Base-by-base conservation (phyloP, 208 protist genomes). In the Acanthamoeba culbertsoni region DNA sequence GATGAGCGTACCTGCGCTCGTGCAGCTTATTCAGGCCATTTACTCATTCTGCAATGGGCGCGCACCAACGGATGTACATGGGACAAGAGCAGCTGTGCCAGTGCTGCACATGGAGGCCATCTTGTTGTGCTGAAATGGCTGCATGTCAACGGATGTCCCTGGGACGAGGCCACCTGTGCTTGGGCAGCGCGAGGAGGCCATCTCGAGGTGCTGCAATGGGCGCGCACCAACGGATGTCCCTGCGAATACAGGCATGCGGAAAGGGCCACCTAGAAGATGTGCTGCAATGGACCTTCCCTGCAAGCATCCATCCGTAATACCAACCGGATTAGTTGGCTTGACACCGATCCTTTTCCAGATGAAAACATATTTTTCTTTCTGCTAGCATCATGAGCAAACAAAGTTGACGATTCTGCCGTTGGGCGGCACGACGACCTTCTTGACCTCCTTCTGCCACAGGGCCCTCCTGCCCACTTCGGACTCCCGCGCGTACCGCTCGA, bases 361-460 rank as follows among this genome's bases (percentile, higher is more conserved):
- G 16, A 23, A n/a, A n/a, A 16, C 23, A n/a, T 62, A n/a, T 62
- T 62, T 23, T 62, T 62, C 53, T 62, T 62, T 62, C 23, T 62
- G 53, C 23, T 62, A n/a, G 16, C 53, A n/a, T n/a, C n/a, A 4
- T 3, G 65, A n/a, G 57, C 57, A 65, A 12, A 89, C 79, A 89
- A 89, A 89, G 79, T 89, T 89, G 79, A 89, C 40, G 28, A 89
- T 40, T 5, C n/a, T 35, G 45, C 79, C 53, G 28, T 65, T 65
- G 79, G 51, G 18, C 51, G 79, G 79, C 7, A 89, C 45, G 48
- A 89, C 35, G 2, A 89, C 79, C 35, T 89, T 89, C 33, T 46
- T 42, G 53, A 89, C 79, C 6, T 59, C 48, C 20, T 35, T n/a
- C 23, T 65, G 28, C 28, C 51, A 65, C 28, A 65, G 51, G 20